Conservation (phyloP, 1,139 yeast genomes). For the Tardiomyces depauwii region DNA sequence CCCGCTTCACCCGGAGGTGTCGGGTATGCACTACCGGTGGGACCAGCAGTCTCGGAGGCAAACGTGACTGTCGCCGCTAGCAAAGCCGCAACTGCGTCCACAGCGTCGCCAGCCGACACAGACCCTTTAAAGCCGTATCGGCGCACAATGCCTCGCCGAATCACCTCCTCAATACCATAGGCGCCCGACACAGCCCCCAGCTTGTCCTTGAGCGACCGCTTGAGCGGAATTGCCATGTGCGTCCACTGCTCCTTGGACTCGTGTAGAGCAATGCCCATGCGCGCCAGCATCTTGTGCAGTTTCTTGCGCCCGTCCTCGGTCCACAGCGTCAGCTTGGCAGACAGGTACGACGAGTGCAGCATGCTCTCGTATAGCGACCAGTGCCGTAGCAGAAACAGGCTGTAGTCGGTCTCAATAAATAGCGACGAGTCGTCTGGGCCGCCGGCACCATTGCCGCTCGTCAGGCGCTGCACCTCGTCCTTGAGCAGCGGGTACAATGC, state of each 20-base stretch:
- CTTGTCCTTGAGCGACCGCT: slow-evolving; percentile 58
- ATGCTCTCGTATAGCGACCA: slow-evolving; percentile 92
- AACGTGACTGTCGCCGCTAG: slow-evolving; percentile 37
- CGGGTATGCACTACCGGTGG: not conserved
- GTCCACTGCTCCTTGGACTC: slow-evolving; percentile 90
- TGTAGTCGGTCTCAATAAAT: slow-evolving; percentile 71
- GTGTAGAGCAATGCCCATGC: slow-evolving; percentile 87
- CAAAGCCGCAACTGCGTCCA: slow-evolving; percentile 76
- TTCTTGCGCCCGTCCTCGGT: slow-evolving; percentile 84
- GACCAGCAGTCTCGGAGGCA: not conserved
- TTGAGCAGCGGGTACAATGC: slow-evolving; percentile 59
- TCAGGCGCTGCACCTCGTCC: slow-evolving; percentile 72
- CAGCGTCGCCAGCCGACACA: slow-evolving; percentile 87
- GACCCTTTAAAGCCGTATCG: slow-evolving; percentile 82
- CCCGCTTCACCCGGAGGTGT: not conserved
- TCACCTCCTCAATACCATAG: slow-evolving; percentile 75
- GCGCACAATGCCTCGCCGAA: slow-evolving; percentile 77
- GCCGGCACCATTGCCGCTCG: slow-evolving; percentile 30
- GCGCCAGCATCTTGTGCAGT: slow-evolving; percentile 83
- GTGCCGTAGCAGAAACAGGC: slow-evolving; percentile 76
- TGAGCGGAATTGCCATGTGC: slow-evolving; percentile 74
- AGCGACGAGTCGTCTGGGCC: slow-evolving; percentile 57
- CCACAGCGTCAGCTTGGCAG: slow-evolving; percentile 80
- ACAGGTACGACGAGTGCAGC: slow-evolving; percentile 79
- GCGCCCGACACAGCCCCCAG: slow-evolving; percentile 60